Evolutionary conservation across 257 asterid species (phyloP).

Genomic region (Salvia miltiorrhiza): DNA sequence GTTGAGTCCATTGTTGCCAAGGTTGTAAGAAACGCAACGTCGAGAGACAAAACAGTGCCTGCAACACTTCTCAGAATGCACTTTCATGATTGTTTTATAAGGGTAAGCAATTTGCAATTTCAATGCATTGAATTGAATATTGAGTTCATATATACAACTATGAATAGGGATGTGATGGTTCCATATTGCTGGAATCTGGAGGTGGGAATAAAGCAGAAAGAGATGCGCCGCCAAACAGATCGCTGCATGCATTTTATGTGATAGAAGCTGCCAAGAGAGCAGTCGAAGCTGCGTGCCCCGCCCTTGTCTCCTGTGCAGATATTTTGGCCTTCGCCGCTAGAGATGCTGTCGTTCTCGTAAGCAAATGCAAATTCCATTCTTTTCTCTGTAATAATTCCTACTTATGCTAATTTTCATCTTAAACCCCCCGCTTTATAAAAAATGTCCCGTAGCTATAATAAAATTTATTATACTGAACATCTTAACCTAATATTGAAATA

Average conservation of each 20-base stretch:
- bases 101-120: conserved; percentile 54
- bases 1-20: conserved; percentile 46
- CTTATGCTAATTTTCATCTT: too few relatives aligned
- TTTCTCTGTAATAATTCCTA: too few relatives aligned
- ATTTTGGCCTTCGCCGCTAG: conserved; percentile 80
- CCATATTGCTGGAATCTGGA: conserved; percentile 55
- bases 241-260: conserved; percentile 68
- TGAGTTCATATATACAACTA: too few relatives aligned
- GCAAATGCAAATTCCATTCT: background rate
- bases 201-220: conserved; percentile 66
- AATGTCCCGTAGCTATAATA: too few relatives aligned
- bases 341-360: conserved; percentile 67
- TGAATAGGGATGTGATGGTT: conserved; percentile 71
- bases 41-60: conserved; percentile 53
- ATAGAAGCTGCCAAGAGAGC: conserved; percentile 60
- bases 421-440: too few relatives aligned
- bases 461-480: too few relatives aligned
- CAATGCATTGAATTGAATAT: too few relatives aligned
- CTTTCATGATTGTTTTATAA: conserved; percentile 79
- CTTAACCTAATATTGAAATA: too few relatives aligned
- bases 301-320: conserved; percentile 71
- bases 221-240: conserved; percentile 58
- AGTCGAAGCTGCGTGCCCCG: conserved; percentile 63
- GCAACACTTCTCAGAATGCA: conserved; percentile 79
- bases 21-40: conserved; percentile 42